Evolutionary conservation across 495 filamentous ascomycete species (phyloP), one percentile per base, ranked within the genome.

Genomic region (Glonium stellatum): DNA sequence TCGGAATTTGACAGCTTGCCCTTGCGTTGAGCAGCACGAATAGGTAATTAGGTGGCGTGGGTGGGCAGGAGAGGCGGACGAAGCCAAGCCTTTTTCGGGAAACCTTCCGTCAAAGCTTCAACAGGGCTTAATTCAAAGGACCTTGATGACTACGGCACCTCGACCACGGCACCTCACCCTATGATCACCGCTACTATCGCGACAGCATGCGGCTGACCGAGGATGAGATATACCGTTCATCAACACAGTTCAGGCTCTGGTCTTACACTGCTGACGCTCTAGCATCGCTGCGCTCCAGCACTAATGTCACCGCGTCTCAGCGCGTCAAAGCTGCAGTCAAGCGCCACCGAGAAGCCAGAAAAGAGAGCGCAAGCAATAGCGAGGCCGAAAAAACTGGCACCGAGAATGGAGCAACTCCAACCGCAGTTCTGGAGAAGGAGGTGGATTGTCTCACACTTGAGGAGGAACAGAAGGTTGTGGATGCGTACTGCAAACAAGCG

Each of bases 231-330:
- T 98, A 97, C 76, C 87, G 87, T n/a, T 78, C 86, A 19, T 93
- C 91, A 0, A 92, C 89, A 46, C 93, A 98, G 72, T 96, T 83
- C 71, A 82, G 87, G 41, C 75, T 90, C 41, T 98, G 95, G 92
- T 95, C 92, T n/a, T 97, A 90, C 73, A 89, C 91, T 0, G 82
- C 85, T 9, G 71, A 83, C 9, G 79, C 85, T 10, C 82, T 98
- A 18, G 77, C 79, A 34, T 73, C 83, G 1, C 75, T 90, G 13
- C 87, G 95, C 49, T 75, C 79, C 31, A 84, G 80, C 15, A 95
- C 93, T 10, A 96, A 96, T 72, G 69, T 77, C 18, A 75, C 83
- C 11, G 92, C 92, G 4, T 80, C 79, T 50, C 79, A 86, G 27
- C 84, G 87, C 42, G 89, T 96, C 39, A 83, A 79, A 46, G 77